These are phyloP conservation scores for Fusarium foetens DNA, from an alignment of 2,329 filamentous ascomycete genomes.

Conservation along the genomic window DNA sequence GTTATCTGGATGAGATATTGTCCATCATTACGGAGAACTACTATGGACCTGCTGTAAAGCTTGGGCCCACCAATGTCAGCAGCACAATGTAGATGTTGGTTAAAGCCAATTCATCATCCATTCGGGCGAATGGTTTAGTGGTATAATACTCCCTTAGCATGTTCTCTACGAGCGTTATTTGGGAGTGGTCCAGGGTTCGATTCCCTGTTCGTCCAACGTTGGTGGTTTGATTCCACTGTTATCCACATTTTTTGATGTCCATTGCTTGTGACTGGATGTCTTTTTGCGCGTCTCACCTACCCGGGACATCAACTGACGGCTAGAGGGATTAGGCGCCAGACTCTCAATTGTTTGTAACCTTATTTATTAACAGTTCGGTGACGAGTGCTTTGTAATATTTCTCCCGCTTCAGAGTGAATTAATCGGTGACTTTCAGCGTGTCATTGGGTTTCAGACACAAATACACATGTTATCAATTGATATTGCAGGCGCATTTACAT, in stretches of 20 bases:
- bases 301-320: not conserved
- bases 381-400: fast-evolving
- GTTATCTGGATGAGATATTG: not conserved
- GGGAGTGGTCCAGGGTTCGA: constrained; percentile 40
- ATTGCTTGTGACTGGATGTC: fast-evolving
- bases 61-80: fast-evolving
- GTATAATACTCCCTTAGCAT: constrained; percentile 40
- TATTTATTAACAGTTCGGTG: fast-evolving
- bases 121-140: constrained; percentile 38
- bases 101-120: fast-evolving
- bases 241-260: constrained; percentile 16
- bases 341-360: fast-evolving
- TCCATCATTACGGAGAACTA: not conserved
- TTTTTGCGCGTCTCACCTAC: not conserved
- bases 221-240: constrained; percentile 27
- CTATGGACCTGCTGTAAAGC: no score
- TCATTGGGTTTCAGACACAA: fast-evolving
- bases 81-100: fast-evolving
- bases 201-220: constrained; percentile 33
- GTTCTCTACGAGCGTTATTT: not conserved
- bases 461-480: fast-evolving
- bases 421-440: not conserved
- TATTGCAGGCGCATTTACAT: fast-evolving
- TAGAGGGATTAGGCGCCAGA: fast-evolving
- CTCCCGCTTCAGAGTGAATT: fast-evolving